Conservation (phyloP, 1,284 basidiomycete species). For the Rhodotorula sp. region DNA sequence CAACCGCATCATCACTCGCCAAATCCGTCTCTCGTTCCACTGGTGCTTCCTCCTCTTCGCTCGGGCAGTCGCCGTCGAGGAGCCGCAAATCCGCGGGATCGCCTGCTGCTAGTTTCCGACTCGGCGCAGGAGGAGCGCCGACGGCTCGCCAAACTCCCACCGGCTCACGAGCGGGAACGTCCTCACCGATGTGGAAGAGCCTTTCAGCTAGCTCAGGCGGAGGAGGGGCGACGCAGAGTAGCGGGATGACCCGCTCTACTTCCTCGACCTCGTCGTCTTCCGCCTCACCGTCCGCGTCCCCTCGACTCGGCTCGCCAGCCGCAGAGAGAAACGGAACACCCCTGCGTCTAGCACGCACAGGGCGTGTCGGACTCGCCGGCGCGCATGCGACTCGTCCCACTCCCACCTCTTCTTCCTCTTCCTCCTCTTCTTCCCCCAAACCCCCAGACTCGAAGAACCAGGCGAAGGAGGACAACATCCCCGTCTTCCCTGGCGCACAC, state of each 20-base stretch:
- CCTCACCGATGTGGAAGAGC: neutral
- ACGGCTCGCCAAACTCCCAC: neutral
- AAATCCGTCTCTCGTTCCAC: slow-evolving; percentile 18
- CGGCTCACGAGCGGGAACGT: neutral
- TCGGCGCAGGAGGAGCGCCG: neutral
- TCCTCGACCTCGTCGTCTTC: too few relatives aligned
- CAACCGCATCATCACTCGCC: slow-evolving; percentile 30
- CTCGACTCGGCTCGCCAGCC: too few relatives aligned
- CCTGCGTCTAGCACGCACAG: neutral
- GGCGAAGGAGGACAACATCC: neutral
- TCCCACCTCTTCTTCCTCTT: neutral
- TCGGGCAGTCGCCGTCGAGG: neutral
- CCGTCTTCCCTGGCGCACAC: slow-evolving; percentile 12
- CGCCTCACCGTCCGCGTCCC: too few relatives aligned
- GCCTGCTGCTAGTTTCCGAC: neutral
- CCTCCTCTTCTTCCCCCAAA: too few relatives aligned
- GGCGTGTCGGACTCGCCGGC: slow-evolving; percentile 17
- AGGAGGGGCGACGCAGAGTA: neutral
- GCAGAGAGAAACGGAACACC: neutral
- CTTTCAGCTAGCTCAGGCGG: neutral
- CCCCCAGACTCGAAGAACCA: too few relatives aligned
- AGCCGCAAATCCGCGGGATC: too few relatives aligned
- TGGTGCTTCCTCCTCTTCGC: neutral
- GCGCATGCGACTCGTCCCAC: neutral
- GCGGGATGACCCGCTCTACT: neutral